Evolutionary conservation across 1,284 basidiomycete species (phyloP), one percentile per base, ranked within the genome.

Genomic region (Boletus sp.): DNA sequence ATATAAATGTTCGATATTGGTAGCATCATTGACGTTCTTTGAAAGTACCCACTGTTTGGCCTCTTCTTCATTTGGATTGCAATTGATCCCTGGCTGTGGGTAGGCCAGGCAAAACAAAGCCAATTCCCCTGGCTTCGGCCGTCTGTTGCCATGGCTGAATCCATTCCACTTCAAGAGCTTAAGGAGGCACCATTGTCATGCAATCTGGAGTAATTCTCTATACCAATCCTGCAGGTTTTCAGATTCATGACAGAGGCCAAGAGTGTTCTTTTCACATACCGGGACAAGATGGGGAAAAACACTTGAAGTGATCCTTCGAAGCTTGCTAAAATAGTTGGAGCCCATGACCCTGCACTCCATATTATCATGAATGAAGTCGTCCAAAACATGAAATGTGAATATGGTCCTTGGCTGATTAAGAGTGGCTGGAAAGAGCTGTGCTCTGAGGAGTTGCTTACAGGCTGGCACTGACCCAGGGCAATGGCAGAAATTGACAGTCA

Each of bases 351-450:
- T 71, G 21, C 69, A 71, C 6, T 68, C 57, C 3, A 71, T 43
- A 17, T 62, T 68, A 33, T 74, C 71, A 6, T 63, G 31, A 19
- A 73, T 68, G 31, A 74, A 74, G 11, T 71, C 52, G 4, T 71
- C 56, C 14, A 76, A 58, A 1, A 73, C 52, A 0, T 37, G 19
- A 33, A 72, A 77, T 4, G 69, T 74, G 50, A 77, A 77, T 1
- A 55, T 70, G 1, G 71, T 75, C 30, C 66, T 35, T 1, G 69
- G 71, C 7, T 17, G 33, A 35, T 35, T 14, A 8, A 35, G 14
- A 35, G 33, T 35, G 14, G 33, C 19, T 40, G 33, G 33, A 35
- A 35, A 35, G 33, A 35, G 33, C 33, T 14, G 8, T 9, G 9
- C 14, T 8, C 33, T 9, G 8, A 35, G 14, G 14, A 35, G 33